A percentile compares a stretch with the other conserved stretches of the same genome.
Conservation (phyloP, 148 eudicot species). For the Rhododendron simsii region DNA sequence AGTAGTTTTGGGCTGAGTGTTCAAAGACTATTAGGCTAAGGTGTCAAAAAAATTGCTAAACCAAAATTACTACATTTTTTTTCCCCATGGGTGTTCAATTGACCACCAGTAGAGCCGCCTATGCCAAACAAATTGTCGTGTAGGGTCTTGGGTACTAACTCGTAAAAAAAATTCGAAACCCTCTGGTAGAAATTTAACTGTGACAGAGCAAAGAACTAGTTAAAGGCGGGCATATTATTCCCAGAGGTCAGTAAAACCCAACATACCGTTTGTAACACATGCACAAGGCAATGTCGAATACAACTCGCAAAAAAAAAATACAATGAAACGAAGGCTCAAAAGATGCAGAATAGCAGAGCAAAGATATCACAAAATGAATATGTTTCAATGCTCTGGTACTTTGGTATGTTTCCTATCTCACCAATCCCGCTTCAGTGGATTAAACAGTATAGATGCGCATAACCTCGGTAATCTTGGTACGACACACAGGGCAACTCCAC, state of each 20-base stretch:
- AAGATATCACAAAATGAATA: background rate
- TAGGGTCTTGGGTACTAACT: no score
- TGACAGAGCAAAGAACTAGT: no score
- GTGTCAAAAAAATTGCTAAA: no score
- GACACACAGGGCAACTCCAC: constrained; percentile 78
- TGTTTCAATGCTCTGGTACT: background rate
- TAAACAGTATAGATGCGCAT: constrained; percentile 74
- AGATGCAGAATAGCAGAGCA: background rate
- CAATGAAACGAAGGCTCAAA: background rate
- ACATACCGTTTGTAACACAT: background rate
- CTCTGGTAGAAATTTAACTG: no score
- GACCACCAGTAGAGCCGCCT: no score
- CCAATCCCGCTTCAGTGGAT: constrained; percentile 10
- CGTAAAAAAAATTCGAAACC: no score
- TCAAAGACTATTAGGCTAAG: no score
- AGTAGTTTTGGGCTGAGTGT: no score
- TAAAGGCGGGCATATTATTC: background rate
- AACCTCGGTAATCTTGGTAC: constrained; percentile 70
- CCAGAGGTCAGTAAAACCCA: background rate
- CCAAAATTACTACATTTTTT: no score
- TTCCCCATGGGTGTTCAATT: no score
- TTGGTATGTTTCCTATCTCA: background rate
- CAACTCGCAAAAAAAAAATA: background rate
- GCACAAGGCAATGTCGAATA: background rate
- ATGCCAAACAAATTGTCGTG: no score